Evolutionary conservation across 2,329 filamentous ascomycete species (phyloP), one percentile per base, ranked within the genome.

Genomic region (Exophiala mesophila): DNA sequence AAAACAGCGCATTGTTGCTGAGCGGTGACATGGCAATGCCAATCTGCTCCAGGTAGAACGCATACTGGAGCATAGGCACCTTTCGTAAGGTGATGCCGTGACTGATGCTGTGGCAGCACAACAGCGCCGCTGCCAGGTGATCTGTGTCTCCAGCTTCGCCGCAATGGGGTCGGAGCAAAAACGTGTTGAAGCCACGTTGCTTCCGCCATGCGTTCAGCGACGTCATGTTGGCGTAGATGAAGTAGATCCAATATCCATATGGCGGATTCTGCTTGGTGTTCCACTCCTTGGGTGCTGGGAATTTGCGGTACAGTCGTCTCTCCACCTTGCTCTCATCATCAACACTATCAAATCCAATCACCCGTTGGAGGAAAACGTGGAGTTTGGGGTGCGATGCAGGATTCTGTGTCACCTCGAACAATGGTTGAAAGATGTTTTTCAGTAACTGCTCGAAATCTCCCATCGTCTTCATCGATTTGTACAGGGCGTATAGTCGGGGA

Each of bases 171-270:
- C 92, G 80, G 38, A 98, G 72, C 13, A 94, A 74, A 62, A 98
- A 94, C 0, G 92, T 98, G 63, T 94, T 98, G 74, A 97, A 96
- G 1, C 89, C 89, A 37, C 90, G 82, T 59, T 83, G 82, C 60
- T 88, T 90, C 31, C 92, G 81, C 84, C 86, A 96, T 45, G 83
- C 78, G 61, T 98, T 98, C 55, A 98, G 74, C 7, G 89, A 95
- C 1, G 84, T 77, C 64, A 96, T 88, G 63, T 98, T 98, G 50
- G 92, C 82, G 59, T 92, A 97, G 39, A 97, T 74, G 60, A 95
- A 94, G 67, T 98, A 98, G 60, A 97, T 85, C 92, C 92, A 98
- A 68, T 98, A 98, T 62, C 85, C 96, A 69, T 98, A 98, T 0
- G 92, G 92, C 10, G 92, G 92, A 59, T 98, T 98, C 64, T 97